These are phyloP conservation scores for Didymella glomerata DNA, from an alignment of 2,329 filamentous ascomycete species.

Conservation along the genomic window DNA sequence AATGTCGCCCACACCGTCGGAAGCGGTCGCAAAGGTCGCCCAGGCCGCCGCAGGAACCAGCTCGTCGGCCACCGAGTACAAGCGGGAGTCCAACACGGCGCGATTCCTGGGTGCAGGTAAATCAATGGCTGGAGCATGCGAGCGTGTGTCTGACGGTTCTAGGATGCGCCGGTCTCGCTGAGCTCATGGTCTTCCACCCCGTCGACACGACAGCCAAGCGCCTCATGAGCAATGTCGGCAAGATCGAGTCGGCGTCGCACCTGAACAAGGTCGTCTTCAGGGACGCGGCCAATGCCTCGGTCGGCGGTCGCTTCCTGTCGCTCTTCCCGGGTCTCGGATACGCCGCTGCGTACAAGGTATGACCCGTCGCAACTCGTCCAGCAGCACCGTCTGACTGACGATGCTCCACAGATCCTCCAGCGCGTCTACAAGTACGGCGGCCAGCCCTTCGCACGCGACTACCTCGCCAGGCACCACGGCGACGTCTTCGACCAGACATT, in stretches of 20 bases:
- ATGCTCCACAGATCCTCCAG: constrained; percentile 74
- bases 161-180: constrained; percentile 93
- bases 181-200: constrained; percentile 80
- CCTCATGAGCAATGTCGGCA: constrained; percentile 96
- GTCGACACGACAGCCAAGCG: constrained; percentile 99
- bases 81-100: constrained; percentile 89
- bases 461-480: constrained; percentile 80
- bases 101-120: constrained; percentile 92
- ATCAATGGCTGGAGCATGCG: not conserved
- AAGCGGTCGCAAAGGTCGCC: constrained; percentile 21
- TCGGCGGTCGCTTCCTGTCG: constrained; percentile 84
- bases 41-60: constrained; percentile 38
- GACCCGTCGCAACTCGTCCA: constrained; percentile 16
- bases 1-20: constrained; percentile 23
- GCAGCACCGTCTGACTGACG: constrained; percentile 32
- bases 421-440: constrained; percentile 99
- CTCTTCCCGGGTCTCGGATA: constrained; percentile 97
- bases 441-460: constrained; percentile 94
- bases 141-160: constrained; percentile 22
- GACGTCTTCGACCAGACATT: constrained; percentile 86
- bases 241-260: constrained; percentile 67
- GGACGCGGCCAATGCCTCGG: constrained; percentile 77
- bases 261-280: constrained; percentile 95
- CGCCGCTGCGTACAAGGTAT: constrained; percentile 93
- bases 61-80: constrained; percentile 66